These are phyloP conservation scores for Mesostigma viride DNA, from an alignment of 139 green algal genomes.

Conservation along the genomic window DNA sequence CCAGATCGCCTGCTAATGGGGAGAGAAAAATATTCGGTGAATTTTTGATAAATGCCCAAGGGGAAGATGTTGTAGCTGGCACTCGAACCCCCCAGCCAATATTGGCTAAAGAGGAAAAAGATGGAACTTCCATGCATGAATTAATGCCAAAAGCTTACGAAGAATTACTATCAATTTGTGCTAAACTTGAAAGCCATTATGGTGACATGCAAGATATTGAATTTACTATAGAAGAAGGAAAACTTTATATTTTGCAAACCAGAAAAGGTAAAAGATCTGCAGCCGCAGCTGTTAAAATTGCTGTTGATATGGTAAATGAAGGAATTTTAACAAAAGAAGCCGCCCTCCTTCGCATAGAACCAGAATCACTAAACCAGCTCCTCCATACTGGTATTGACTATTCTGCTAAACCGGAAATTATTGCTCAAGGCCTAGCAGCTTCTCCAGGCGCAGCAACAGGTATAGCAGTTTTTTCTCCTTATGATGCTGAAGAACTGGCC, in stretches of 20 bases:
- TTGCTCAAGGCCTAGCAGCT: constrained; percentile 58
- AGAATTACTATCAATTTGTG: not conserved
- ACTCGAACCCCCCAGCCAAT: constrained; percentile 57
- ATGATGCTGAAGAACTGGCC: constrained; percentile 54
- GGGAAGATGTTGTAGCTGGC: constrained; percentile 71
- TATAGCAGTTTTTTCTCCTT: constrained; percentile 56
- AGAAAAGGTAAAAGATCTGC: constrained; percentile 72
- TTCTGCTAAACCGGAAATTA: constrained; percentile 41
- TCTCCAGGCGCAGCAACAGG: constrained; percentile 66
- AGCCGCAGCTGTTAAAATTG: constrained; percentile 55
- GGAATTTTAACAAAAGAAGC: constrained; percentile 29
- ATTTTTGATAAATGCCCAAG: constrained; percentile 66
- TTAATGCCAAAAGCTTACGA: not conserved
- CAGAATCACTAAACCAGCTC: constrained; percentile 68
- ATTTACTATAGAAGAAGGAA: constrained; percentile 70
- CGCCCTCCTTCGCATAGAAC: constrained; percentile 64
- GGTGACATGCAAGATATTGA: constrained; percentile 77
- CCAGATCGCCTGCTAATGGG: constrained; percentile 59
- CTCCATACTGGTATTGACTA: constrained; percentile 46
- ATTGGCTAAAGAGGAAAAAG: not conserved
- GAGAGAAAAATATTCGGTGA: constrained; percentile 62
- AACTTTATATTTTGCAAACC: constrained; percentile 75
- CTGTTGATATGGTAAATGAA: constrained; percentile 56
- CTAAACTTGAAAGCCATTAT: not conserved
- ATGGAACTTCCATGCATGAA: not conserved